Evolutionary conservation across 75 land plant genomes (phyloP).

Genomic region (Larix kaempferi): DNA sequence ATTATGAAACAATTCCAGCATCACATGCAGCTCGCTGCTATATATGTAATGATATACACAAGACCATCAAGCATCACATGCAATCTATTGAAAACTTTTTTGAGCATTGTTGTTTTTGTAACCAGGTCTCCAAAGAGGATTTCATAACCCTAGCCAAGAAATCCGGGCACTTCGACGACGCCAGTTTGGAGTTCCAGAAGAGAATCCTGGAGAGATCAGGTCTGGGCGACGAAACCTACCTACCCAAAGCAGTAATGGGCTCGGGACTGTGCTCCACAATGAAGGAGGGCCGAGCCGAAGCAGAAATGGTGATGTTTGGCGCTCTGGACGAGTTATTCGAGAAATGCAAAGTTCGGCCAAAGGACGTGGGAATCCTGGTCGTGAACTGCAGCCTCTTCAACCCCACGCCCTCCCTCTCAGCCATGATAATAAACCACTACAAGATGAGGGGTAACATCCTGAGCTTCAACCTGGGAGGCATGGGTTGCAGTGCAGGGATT

Average conservation of each 20-base stretch:
- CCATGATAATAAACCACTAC: conserved; percentile 73
- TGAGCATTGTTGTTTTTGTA: not conserved
- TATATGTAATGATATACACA: too few species aligned
- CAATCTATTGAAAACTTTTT: not conserved
- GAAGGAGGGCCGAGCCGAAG: conserved; percentile 60
- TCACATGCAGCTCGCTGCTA: too few species aligned
- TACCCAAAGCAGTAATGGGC: conserved; percentile 34
- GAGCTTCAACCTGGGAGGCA: conserved; percentile 71
- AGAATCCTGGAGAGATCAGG: conserved; percentile 49
- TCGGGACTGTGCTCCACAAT: conserved; percentile 26
- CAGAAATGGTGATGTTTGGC: conserved; percentile 54
- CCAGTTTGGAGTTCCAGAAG: conserved; percentile 38
- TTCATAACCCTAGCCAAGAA: conserved; percentile 40
- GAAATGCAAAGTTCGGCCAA: conserved; percentile 35
- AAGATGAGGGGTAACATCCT: conserved; percentile 42
- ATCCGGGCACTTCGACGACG: conserved; percentile 49
- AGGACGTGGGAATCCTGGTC: conserved; percentile 56
- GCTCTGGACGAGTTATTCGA: conserved; percentile 52
- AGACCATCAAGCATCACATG: too few species aligned
- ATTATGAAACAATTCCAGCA: too few species aligned
- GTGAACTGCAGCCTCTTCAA: conserved; percentile 67
- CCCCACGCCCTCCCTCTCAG: conserved; percentile 64
- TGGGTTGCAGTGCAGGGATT: conserved; percentile 72
- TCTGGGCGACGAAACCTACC: conserved; percentile 59
- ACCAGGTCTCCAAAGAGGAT: conserved; percentile 31